A percentile compares a stretch with the other conserved stretches of the same genome.
Evolutionary conservation across 495 filamentous ascomycete species (phyloP).

Genomic region (Aspergillus diversus): DNA sequence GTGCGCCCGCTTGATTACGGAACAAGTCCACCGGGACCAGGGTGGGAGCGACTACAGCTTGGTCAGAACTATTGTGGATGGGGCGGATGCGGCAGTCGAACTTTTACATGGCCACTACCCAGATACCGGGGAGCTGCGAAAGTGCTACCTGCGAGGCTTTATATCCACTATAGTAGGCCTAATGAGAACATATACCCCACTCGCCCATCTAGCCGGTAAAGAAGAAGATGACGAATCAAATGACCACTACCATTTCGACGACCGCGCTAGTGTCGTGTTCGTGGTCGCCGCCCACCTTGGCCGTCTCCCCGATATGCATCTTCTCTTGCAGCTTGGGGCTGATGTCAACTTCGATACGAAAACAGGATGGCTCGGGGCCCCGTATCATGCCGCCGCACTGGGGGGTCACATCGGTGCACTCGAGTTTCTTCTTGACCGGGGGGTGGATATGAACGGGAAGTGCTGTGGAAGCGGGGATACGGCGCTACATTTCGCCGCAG

Average conservation of each 20-base stretch:
- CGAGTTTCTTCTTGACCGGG: neutral
- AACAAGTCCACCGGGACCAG: neutral
- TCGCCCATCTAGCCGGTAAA: neutral
- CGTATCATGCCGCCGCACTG: neutral
- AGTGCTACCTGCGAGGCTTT: neutral
- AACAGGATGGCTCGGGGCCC: neutral
- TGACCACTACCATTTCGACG: neutral
- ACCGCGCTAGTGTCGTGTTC: neutral
- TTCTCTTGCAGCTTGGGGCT: neutral
- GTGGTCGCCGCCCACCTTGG: neutral
- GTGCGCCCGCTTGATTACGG: neutral
- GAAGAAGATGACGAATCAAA: neutral
- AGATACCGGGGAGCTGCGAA: neutral
- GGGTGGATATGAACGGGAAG: neutral
- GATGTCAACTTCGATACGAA: neutral
- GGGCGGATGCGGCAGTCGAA: neutral
- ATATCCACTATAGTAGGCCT: neutral
- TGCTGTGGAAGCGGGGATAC: neutral
- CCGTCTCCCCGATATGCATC: neutral
- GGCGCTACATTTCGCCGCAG: slow-evolving; percentile 1
- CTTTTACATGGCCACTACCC: neutral
- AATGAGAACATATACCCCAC: neutral
- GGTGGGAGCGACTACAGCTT: neutral
- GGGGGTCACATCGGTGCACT: neutral
- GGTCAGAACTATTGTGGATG: neutral